A percentile compares a stretch with the other conserved stretches of the same genome.
phyloP scores from a whole-genome alignment of 2,329 filamentous ascomycete species.

The Tolypocladium album region DNA sequence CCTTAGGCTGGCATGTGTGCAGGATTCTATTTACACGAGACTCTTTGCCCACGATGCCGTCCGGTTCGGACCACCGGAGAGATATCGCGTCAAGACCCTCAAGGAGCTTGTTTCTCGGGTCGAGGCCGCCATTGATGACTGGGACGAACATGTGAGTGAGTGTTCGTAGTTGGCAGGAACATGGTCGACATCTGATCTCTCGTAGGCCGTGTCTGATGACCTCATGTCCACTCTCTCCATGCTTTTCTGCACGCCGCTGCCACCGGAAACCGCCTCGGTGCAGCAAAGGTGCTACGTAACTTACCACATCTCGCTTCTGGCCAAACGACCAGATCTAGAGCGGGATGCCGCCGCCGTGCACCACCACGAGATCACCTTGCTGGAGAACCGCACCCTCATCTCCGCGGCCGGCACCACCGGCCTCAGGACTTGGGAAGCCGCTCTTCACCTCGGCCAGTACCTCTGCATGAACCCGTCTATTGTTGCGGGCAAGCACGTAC shows the following conservation, averaged over 20 bases:
- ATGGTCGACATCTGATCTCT: slow-evolving; percentile 13
- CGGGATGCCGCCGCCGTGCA: neutral
- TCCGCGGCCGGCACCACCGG: slow-evolving; percentile 65
- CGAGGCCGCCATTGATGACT: slow-evolving; percentile 66
- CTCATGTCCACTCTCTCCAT: slow-evolving; percentile 59
- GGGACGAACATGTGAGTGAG: slow-evolving; percentile 78
- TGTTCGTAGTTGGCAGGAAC: slow-evolving; percentile 7
- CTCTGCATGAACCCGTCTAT: slow-evolving; percentile 38
- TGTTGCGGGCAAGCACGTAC: slow-evolving; percentile 44
- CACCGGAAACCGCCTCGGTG: slow-evolving; percentile 52
- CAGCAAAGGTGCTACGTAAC: slow-evolving; percentile 68
- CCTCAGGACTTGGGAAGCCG: slow-evolving; percentile 72
- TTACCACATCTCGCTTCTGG: slow-evolving; percentile 41
- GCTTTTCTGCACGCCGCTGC: slow-evolving; percentile 52
- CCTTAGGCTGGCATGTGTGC: slow-evolving; percentile 50
- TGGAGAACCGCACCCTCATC: slow-evolving; percentile 60
- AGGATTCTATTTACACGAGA: slow-evolving; percentile 52
- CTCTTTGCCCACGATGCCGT: slow-evolving; percentile 53
- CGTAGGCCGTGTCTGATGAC: slow-evolving; percentile 72
- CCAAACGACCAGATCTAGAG: slow-evolving; percentile 9
- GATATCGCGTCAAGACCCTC: slow-evolving; percentile 62
- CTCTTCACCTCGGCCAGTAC: slow-evolving; percentile 61
- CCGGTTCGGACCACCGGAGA: slow-evolving; percentile 48
- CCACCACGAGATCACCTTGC: slow-evolving; percentile 41
- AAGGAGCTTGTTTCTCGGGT: slow-evolving; percentile 63